phyloP scores from a whole-genome alignment of 2,329 filamentous ascomycete species.

The Colletotrichum neosansevieriae region DNA sequence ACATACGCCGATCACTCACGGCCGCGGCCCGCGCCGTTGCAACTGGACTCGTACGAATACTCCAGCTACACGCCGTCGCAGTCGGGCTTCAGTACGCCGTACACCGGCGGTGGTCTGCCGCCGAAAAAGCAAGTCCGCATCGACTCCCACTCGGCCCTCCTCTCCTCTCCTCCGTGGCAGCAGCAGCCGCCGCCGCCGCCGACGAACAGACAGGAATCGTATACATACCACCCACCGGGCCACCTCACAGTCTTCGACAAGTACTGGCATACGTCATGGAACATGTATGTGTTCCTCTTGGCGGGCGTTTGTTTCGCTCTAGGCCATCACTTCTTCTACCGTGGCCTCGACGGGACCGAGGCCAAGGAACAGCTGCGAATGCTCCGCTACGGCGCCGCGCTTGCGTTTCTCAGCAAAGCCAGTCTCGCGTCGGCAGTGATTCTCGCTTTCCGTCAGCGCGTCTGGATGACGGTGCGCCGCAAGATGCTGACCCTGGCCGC shows the following conservation, averaged over 20 bases:
- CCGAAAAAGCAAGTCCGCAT: constrained; percentile 23
- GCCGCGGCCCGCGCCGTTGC: constrained; percentile 34
- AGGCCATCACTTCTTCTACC: constrained; percentile 53
- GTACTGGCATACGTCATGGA: constrained; percentile 52
- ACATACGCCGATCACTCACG: not conserved
- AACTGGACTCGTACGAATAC: constrained; percentile 32
- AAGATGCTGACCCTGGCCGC: constrained; percentile 42
- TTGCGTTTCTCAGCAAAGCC: constrained; percentile 53
- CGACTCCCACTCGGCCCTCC: constrained; percentile 33
- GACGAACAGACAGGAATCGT: constrained; percentile 16
- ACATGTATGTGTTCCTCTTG: constrained; percentile 51
- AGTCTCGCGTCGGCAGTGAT: constrained; percentile 50
- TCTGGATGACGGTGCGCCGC: constrained; percentile 43
- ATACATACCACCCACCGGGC: constrained; percentile 31
- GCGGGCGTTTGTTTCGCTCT: constrained; percentile 49
- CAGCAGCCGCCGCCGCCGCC: not conserved
- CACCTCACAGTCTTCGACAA: constrained; percentile 22
- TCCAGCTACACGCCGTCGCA: constrained; percentile 32
- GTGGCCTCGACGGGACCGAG: constrained; percentile 45
- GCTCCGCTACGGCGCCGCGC: constrained; percentile 51
- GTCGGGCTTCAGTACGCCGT: constrained; percentile 25
- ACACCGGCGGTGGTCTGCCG: constrained; percentile 22
- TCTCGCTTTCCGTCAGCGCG: constrained; percentile 43
- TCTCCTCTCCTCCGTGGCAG: constrained; percentile 27
- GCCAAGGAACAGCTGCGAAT: constrained; percentile 50